Evolutionary conservation across 1,284 basidiomycete genomes (phyloP).

Genomic region (Leccinum proximum): DNA sequence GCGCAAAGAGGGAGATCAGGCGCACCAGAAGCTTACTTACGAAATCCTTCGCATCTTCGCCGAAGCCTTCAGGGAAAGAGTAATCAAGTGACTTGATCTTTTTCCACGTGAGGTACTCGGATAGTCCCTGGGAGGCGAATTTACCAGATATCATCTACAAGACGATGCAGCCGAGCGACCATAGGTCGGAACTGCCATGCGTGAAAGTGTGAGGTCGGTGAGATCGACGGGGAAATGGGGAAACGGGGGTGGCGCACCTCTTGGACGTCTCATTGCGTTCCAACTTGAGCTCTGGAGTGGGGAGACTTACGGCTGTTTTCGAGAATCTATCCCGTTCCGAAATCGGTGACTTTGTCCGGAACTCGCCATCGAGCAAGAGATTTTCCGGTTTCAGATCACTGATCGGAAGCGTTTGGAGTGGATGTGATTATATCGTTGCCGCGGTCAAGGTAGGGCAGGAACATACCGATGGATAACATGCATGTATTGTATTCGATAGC

Average conservation of each 20-base stretch:
- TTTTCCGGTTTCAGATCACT: constrained; percentile 90
- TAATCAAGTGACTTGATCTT: constrained; percentile 77
- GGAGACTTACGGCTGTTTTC: too few species aligned
- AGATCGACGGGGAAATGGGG: background rate
- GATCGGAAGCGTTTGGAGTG: background rate
- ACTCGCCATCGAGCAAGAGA: constrained; percentile 81
- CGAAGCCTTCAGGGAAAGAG: constrained; percentile 72
- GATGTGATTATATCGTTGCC: constrained; percentile 9
- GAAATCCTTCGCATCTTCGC: constrained; percentile 67
- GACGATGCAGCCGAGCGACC: constrained; percentile 95
- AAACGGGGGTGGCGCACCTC: constrained; percentile 42
- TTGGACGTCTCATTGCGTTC: constrained; percentile 71
- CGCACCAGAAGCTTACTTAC: constrained; percentile 62
- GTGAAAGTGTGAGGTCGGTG: background rate
- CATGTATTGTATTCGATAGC: constrained; percentile 90
- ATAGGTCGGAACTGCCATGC: constrained; percentile 79
- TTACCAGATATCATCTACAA: constrained; percentile 96
- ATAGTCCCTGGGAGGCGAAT: constrained; percentile 88
- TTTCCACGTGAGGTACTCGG: constrained; percentile 82
- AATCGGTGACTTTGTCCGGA: constrained; percentile 23
- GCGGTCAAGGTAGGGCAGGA: background rate
- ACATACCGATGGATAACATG: constrained; percentile 85
- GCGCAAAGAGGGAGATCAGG: constrained; percentile 19
- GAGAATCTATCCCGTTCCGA: too few species aligned
- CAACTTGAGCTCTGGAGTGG: constrained; percentile 76